Evolutionary conservation across 306 rosid species (phyloP).

Genomic region (Nissolia schottii): DNA sequence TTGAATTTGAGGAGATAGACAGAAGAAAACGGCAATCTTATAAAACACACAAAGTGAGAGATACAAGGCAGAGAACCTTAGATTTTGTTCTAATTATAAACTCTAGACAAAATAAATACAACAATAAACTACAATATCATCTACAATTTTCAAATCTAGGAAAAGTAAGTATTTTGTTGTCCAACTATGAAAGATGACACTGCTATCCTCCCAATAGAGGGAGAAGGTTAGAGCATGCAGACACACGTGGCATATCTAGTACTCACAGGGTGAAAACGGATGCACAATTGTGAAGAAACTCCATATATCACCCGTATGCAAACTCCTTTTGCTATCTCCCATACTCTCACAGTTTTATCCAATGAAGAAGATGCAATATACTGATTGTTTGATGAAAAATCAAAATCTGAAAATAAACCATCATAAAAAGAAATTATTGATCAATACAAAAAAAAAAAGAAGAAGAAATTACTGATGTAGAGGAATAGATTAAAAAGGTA

Average conservation of each 20-base stretch:
- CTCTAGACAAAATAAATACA: not conserved
- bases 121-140: not conserved
- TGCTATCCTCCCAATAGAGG: slow-evolving; percentile 5
- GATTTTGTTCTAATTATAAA: not conserved
- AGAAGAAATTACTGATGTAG: too few species aligned
- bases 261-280: slow-evolving; percentile 99
- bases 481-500: not conserved
- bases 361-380: slow-evolving; percentile 89
- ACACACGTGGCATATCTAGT: not conserved
- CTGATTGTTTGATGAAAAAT: slow-evolving; percentile 93
- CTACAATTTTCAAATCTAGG: not conserved
- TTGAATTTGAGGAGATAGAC: slow-evolving; percentile 4
- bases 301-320: slow-evolving; percentile 98
- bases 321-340: slow-evolving; percentile 85
- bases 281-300: slow-evolving; percentile 83
- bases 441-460: too few species aligned
- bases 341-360: slow-evolving; percentile 96
- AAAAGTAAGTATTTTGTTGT: not conserved
- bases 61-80: not conserved
- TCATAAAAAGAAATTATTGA: slow-evolving; percentile 26
- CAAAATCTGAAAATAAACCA: slow-evolving; percentile 76
- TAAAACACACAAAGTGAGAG: not conserved
- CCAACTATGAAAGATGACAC: not conserved
- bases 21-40: slow-evolving; percentile 5
- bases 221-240: not conserved